Evolutionary conservation across 768 basidiomycete species (phyloP), one percentile per base, ranked within the genome.

Genomic region (Gyrodon lividus): DNA sequence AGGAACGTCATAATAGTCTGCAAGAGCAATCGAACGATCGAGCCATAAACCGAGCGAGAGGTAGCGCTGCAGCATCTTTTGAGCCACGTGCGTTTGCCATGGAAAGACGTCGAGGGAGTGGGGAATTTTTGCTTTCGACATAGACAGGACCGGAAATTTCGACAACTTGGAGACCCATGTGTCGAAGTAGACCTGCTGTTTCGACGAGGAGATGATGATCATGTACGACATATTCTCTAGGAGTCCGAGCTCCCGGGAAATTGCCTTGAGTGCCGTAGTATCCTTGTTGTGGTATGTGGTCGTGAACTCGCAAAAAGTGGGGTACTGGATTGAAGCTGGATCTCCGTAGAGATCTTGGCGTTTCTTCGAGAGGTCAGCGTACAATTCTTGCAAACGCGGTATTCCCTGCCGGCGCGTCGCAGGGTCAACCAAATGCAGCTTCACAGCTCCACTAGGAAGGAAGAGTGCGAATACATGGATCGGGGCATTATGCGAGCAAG

Each of bases 1-100:
- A 1, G 97, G 96, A 5, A 98, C 78, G 66, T 98, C 92, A 63
- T 92, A 95, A 61, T 97, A 95, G 57, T 88, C 81, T 0, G 96
- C 89, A 33, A 94, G 79, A 5, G 87, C 79, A 3, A 90, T 77
- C 57, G 86, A 79, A 20, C 87, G 80, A 60, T 91, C 86, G 37
- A 98, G 69, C 90, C 92, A 96, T 3, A 72, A 58, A 0, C 92
- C 89, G 35, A 92, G 69, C 31, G 76, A 75, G 19, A 98, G 74
- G 64, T 93, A 98, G 31, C 93, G 87, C 20, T 73, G 79, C 48
- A 97, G 68, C 86, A 98, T 88, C 67, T 89, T 91, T 56, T 84
- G 76, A 0, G 84, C 83, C 17, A 92, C 88, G 57, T 88, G 81
- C 0, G 80, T 73, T 58, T 98, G 89, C 95, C 96, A 98, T 9